These are phyloP conservation scores for Syzygium aqueum DNA, from an alignment of 345 rosid species.

Conservation along the genomic window DNA sequence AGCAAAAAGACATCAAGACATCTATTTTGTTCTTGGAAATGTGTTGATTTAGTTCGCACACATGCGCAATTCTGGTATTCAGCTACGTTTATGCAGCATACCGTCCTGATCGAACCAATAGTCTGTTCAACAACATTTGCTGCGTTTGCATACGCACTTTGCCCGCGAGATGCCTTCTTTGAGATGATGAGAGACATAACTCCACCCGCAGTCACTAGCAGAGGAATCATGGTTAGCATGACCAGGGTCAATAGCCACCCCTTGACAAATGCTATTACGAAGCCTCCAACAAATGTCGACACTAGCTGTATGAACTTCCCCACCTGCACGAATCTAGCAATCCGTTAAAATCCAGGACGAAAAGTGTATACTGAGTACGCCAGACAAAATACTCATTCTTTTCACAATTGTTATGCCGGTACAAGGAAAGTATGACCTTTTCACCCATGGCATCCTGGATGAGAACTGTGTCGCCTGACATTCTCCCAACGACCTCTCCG, in stretches of 20 bases:
- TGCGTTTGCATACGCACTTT: conserved; percentile 63
- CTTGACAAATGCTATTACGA: conserved; percentile 52
- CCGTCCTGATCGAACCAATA: conserved; percentile 76
- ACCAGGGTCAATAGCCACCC: conserved; percentile 90
- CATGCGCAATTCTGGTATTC: not conserved
- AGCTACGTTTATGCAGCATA: conserved; percentile 7
- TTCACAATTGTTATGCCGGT: not conserved
- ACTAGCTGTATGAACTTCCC: conserved; percentile 69
- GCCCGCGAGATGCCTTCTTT: conserved; percentile 52
- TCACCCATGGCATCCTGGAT: conserved; percentile 98
- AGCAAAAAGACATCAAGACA: not conserved
- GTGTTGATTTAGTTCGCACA: not conserved
- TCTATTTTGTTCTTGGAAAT: not conserved
- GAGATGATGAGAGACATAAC: conserved; percentile 36
- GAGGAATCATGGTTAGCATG: conserved; percentile 59
- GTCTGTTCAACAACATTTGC: conserved; percentile 65
- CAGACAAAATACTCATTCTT: not conserved
- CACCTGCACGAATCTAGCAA: conserved; percentile 30
- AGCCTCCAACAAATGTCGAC: conserved; percentile 75
- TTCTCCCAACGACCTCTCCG: conserved; percentile 79
- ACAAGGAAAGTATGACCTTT: conserved; percentile 33
- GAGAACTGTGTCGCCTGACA: conserved; percentile 92
- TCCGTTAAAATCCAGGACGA: not conserved
- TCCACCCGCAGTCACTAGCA: conserved; percentile 54
- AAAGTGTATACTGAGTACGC: not conserved